Evolutionary conservation across 208 protist genomes (phyloP).

Genomic region (Leishmania guyanensis): DNA sequence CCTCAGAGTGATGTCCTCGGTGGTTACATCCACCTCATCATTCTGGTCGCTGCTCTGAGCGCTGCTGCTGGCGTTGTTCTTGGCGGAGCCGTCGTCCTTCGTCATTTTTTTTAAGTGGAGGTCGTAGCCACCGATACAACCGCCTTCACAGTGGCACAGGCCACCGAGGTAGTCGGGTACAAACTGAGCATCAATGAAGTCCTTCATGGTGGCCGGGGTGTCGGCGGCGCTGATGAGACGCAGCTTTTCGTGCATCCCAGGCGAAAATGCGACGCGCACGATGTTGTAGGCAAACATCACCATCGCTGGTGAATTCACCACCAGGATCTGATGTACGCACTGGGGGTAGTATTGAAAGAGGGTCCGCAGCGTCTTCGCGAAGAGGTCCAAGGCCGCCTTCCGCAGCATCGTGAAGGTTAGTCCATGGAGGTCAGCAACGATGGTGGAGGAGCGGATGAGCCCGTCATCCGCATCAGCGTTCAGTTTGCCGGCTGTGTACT

Average conservation of each 20-base stretch:
- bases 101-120: slow-evolving; percentile 1
- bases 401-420: slow-evolving; percentile 66
- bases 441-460: slow-evolving; percentile 39
- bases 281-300: slow-evolving; percentile 66
- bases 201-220: slow-evolving; percentile 34
- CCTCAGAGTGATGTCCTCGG: slow-evolving; percentile 46
- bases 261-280: slow-evolving; percentile 42
- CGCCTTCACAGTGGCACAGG: slow-evolving; percentile 45
- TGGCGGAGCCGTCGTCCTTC: neutral
- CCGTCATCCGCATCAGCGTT: slow-evolving; percentile 29
- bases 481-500: slow-evolving; percentile 3
- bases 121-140: slow-evolving; percentile 46
- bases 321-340: slow-evolving; percentile 50
- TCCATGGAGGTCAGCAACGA: slow-evolving; percentile 46
- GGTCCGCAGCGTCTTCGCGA: slow-evolving; percentile 32
- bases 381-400: slow-evolving; percentile 61
- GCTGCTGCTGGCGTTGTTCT: neutral
- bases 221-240: slow-evolving; percentile 41
- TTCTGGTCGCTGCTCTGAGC: neutral
- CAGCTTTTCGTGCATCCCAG: slow-evolving; percentile 45
- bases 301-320: slow-evolving; percentile 60
- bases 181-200: slow-evolving; percentile 42
- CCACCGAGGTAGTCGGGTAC: slow-evolving; percentile 56
- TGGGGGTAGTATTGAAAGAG: slow-evolving; percentile 54
- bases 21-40: slow-evolving; percentile 29